phyloP scores from a whole-genome alignment of 169 alveolate species.

The Plasmodium gallinaceum region DNA sequence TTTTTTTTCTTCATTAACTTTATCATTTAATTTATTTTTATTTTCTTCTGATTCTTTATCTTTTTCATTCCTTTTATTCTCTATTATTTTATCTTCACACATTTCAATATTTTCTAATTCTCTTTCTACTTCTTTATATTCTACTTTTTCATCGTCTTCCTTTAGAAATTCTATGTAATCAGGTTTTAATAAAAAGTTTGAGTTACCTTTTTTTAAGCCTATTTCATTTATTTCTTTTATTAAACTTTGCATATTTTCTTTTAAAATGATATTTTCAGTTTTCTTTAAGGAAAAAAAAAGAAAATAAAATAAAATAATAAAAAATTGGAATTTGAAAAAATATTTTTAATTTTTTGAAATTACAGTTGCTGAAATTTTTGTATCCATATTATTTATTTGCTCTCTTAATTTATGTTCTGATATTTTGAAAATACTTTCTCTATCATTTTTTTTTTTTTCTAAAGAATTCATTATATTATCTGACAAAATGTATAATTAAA shows the following conservation, averaged over 20 bases:
- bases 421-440: constrained; percentile 25
- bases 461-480: constrained; percentile 62
- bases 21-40: constrained; percentile 5
- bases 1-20: background rate
- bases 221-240: constrained; percentile 33
- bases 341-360: background rate
- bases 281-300: constrained; percentile 10
- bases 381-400: constrained; percentile 25
- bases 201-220: background rate
- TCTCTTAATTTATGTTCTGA: constrained; percentile 46
- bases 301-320: background rate
- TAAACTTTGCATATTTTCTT: constrained; percentile 41
- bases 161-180: background rate
- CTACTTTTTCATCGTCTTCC: background rate
- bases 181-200: background rate
- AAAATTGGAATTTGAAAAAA: background rate
- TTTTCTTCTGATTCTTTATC: background rate
- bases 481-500: background rate
- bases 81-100: background rate
- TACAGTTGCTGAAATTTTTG: constrained; percentile 43
- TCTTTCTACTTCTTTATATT: background rate
- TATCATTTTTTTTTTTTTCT: constrained; percentile 49
- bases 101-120: background rate
- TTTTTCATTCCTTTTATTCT: constrained; percentile 1
- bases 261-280: constrained; percentile 44